Evolutionary conservation across 306 rosid genomes (phyloP).

Genomic region (Potentilla sterilis): DNA sequence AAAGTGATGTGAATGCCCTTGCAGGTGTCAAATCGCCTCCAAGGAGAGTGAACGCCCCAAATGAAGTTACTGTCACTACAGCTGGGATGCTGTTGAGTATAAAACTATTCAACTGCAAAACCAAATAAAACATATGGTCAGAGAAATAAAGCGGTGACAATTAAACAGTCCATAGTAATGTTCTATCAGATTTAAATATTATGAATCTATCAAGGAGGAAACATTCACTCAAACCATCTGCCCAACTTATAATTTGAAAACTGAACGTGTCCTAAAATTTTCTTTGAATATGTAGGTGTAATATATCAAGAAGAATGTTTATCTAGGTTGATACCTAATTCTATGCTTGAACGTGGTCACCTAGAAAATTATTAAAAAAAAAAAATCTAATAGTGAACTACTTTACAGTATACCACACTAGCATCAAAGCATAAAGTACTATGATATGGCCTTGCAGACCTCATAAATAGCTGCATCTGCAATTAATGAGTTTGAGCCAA

Average conservation of each 20-base stretch:
- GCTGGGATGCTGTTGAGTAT: slow-evolving; percentile 77
- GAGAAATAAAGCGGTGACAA: not conserved
- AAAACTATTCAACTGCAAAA: slow-evolving; percentile 64
- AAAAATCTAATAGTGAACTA: too few relatives aligned
- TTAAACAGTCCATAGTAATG: not conserved
- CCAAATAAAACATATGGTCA: not conserved
- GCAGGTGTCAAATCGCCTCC: slow-evolving; percentile 91
- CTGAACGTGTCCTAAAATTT: not conserved
- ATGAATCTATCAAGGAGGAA: not conserved
- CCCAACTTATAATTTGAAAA: not conserved
- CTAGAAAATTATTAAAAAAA: too few relatives aligned
- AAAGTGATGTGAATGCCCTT: slow-evolving; percentile 83
- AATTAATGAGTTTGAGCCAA: not conserved
- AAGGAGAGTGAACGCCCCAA: slow-evolving; percentile 72
- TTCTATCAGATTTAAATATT: not conserved
- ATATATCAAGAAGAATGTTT: not conserved
- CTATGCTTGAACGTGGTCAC: not conserved
- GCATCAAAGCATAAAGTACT: not conserved
- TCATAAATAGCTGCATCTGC: not conserved
- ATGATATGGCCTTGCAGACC: not conserved
- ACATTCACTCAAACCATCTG: not conserved
- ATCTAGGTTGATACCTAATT: not conserved
- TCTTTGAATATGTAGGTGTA: not conserved
- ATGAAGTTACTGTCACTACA: slow-evolving; percentile 69
- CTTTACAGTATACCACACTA: not conserved